Percentiles rank a stretch among this genome's conserved stretches.
phyloP scores from a whole-genome alignment of 2,329 filamentous ascomycete species.

The Tolypocladium amazonense region DNA sequence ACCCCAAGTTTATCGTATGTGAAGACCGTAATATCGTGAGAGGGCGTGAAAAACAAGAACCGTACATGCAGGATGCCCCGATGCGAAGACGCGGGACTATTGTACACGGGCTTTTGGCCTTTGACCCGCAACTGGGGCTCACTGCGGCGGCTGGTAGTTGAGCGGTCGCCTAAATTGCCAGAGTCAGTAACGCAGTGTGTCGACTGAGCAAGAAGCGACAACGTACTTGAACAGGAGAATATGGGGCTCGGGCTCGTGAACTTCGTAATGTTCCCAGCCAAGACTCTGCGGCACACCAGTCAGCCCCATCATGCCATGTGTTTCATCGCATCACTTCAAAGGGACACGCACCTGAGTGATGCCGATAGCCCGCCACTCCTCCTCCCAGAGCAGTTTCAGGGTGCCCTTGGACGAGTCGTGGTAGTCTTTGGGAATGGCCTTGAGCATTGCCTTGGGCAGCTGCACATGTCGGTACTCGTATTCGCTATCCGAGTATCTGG shows the following conservation, averaged over 20 bases:
- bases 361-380: conserved; percentile 93
- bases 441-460: conserved; percentile 96
- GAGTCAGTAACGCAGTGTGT: not conserved
- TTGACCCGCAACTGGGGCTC: conserved; percentile 6
- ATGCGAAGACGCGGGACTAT: conserved; percentile 8
- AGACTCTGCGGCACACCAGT: conserved; percentile 56
- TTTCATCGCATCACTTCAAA: not conserved
- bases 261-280: conserved; percentile 98
- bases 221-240: conserved; percentile 93
- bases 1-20: conserved; percentile 4
- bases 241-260: conserved; percentile 96
- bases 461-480: conserved; percentile 98
- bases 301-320: not conserved
- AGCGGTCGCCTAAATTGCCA: conserved; percentile 58
- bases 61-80: conserved; percentile 7
- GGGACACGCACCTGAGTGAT: conserved; percentile 73
- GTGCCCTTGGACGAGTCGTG: conserved; percentile 84
- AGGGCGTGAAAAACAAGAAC: conserved; percentile 8
- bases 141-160: conserved; percentile 68
- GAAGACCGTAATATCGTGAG: conserved; percentile 11
- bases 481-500: conserved; percentile 82
- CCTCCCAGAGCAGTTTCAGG: conserved; percentile 93
- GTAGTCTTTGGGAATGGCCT: conserved; percentile 90
- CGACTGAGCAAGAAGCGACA: not conserved
- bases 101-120: conserved; percentile 9